These are phyloP conservation scores for Tetragonia tetragonoides DNA, from an alignment of 148 eudicot genomes.

Conservation along the genomic window DNA sequence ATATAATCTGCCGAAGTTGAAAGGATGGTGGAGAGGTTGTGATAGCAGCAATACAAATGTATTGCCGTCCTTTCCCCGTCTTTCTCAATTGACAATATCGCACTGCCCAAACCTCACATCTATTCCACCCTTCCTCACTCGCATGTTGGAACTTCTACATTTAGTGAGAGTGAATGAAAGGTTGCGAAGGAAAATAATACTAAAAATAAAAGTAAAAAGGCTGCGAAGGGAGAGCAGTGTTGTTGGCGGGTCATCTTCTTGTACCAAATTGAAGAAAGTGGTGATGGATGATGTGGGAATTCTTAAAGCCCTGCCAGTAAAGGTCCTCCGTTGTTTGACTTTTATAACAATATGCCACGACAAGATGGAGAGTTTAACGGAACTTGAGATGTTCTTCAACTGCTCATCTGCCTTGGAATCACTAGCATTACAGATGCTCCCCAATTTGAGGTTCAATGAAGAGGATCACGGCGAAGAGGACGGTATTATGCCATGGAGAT, in stretches of 20 bases:
- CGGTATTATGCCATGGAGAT: constrained; percentile 12
- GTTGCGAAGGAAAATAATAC: not conserved
- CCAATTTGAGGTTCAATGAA: not conserved
- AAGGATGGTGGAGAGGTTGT: constrained; percentile 25
- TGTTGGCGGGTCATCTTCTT: not conserved
- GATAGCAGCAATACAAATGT: not conserved
- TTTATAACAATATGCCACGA: not conserved
- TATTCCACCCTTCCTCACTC: not conserved
- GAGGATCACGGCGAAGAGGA: no score
- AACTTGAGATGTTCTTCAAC: constrained; percentile 1
- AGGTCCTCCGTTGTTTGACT: not conserved
- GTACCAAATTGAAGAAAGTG: not conserved
- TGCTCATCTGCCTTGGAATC: constrained; percentile 16
- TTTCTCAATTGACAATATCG: not conserved
- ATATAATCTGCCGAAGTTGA: not conserved
- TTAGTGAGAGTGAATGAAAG: not conserved
- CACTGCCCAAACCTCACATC: not conserved
- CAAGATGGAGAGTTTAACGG: constrained; percentile 9
- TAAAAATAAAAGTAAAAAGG: not conserved
- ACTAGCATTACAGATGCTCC: not conserved
- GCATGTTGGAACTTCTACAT: not conserved
- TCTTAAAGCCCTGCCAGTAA: constrained; percentile 7
- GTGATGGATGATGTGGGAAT: not conserved
- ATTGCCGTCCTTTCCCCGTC: no score
- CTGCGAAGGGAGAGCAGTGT: not conserved